Base-by-base conservation (phyloP, 352 stramenopile genomes). In the Pythium insidiosum region DNA sequence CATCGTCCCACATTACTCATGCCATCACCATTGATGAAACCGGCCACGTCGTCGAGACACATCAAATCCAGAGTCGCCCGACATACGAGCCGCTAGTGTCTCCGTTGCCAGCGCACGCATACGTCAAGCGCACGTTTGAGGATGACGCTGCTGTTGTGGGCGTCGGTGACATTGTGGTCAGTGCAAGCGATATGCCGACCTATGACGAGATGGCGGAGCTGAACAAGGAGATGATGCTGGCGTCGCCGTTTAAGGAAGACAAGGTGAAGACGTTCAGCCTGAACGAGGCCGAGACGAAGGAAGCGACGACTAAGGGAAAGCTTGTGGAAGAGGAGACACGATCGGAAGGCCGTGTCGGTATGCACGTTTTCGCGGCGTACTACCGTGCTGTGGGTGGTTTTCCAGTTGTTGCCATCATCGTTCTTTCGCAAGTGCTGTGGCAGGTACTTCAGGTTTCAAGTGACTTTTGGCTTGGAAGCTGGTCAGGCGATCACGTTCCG, bases 401-500 rank as follows among this genome's bases (percentile, higher is more conserved):
- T 16, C 45, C 48, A 1, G 50, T 77, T 11, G 39, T 70, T 1
- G 29, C 50, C 24, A 11, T 68, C 12, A 48, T 82, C 15, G 29
- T 82, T 15, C 36, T 72, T 22, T 68, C 73, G 5, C 96, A 91
- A 43, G 47, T 66, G 4, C 20, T 73, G 7, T 91, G 80, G 50
- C 84, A 97, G 46, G 59, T 37, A 10, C 43, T 96, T 2, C 72
- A 77, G 43, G 73, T 97, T 15, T 40, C 58, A 5, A 91, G 77
- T n/a, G 86, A 88, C 44, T 97, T 88, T 59, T 97, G 87, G 80
- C 53, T 98, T 7, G 85, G 85, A 5, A 71, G 70, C 29, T 98
- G 90, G 87, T 84, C 86, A n/a, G n/a, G n/a, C n/a, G n/a, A n/a
- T n/a, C n/a, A n/a, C n/a, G n/a, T n/a, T n/a, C n/a, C n/a, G n/a